These are phyloP conservation scores for Exophiala sp. DNA, from an alignment of 2,329 filamentous ascomycete species.

Conservation along the genomic window DNA sequence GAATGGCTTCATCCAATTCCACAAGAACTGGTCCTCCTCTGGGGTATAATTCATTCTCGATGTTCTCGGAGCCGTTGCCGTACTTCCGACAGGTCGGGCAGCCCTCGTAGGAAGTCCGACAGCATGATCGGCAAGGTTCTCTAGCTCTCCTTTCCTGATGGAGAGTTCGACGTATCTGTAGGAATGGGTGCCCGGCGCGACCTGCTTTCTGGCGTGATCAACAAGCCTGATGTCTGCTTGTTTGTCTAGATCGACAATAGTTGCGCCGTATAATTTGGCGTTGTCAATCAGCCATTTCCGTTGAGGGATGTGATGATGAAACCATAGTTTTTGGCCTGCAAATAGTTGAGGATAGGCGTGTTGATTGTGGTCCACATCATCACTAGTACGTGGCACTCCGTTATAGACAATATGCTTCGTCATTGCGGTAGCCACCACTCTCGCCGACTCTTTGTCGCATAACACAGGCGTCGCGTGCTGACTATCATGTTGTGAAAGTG, in stretches of 20 bases:
- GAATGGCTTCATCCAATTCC: constrained; percentile 40
- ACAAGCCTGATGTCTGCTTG: constrained; percentile 54
- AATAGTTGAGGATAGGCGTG: constrained; percentile 41
- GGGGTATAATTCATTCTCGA: constrained; percentile 36
- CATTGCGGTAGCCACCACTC: no score
- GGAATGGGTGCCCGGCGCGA: constrained; percentile 48
- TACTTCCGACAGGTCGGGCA: constrained; percentile 42
- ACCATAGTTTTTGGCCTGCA: constrained; percentile 51
- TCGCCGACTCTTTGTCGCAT: neutral
- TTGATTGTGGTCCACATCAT: constrained; percentile 1
- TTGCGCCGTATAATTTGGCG: constrained; percentile 48
- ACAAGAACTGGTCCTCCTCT: constrained; percentile 43
- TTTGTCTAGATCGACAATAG: constrained; percentile 48
- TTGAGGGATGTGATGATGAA: constrained; percentile 50
- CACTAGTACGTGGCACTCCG: constrained; percentile 18
- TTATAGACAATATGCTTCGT: constrained; percentile 16
- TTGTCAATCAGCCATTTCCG: constrained; percentile 40
- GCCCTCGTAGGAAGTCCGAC: constrained; percentile 41
- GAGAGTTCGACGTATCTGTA: constrained; percentile 55
- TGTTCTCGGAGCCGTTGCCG: constrained; percentile 33
- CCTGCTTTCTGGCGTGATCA: constrained; percentile 50
- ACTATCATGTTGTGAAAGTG: neutral
- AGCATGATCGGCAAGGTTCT: constrained; percentile 44
- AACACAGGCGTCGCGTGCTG: neutral
- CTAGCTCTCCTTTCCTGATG: constrained; percentile 44